Evolutionary conservation across 2,329 filamentous ascomycete genomes (phyloP), one percentile per base, ranked within the genome.

Genomic region (Xylaria sp.): DNA sequence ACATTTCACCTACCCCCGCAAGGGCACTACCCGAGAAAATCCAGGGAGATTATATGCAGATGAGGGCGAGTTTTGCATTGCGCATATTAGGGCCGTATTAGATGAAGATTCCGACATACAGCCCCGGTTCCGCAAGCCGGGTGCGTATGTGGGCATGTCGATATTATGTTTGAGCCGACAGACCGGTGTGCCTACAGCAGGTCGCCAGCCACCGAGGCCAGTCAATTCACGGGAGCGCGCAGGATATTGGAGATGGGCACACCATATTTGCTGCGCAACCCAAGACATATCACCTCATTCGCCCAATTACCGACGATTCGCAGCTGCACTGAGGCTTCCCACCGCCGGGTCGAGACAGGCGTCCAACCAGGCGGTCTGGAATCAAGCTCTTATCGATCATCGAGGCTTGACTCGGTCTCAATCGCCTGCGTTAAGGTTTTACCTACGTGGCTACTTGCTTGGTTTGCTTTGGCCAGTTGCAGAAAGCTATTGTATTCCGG

Each of bases 201-300:
- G 29, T 25, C 49, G 38, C 47, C 23, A 41, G 27, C 25, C 38
- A 54, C 54, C 53, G 53, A 60, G 48, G 37, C 33, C 57, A 35
- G 47, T 25, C 8, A 54, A n/a, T 52, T 17, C 31, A 15, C 63
- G 54, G 51, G 38, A 51, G 41, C 52, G 17, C 29, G 46, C 59
- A 62, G 38, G 17, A 15, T 25, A 47, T 47, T 37, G 38, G 46
- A 35, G 21, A 47, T 56, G 38, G 49, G n/a, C 38, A 31, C 11
- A 17, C 43, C 15, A 27, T 65, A 62, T 67, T 68, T 68, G 67
- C 64, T 68, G 68, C 68, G 67, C 64, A 7, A 60, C 67, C 69
- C 65, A 43, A 48, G 58, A 48, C 48, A 61, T 63, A 41, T 51
- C 54, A 44, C 46, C 29, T 11, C n/a, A 25, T 29, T 13, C 35